phyloP scores from a whole-genome alignment of 495 filamentous ascomycete genomes.

The Neurospora sp. region DNA sequence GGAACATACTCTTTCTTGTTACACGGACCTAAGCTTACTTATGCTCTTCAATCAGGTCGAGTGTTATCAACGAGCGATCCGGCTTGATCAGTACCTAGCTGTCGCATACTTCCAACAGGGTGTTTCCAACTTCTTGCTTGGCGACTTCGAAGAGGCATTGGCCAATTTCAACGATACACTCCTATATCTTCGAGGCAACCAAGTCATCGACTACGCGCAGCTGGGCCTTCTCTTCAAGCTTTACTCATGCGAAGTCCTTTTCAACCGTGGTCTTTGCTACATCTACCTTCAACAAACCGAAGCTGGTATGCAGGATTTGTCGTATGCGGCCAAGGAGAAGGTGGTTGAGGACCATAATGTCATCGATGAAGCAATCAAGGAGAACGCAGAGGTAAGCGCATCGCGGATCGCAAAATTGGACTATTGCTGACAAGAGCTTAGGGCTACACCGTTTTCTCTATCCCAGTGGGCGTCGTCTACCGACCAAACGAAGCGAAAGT shows the following conservation, averaged over 20 bases:
- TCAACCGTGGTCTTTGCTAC: constrained; percentile 96
- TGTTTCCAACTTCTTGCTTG: constrained; percentile 94
- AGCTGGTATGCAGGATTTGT: constrained; percentile 80
- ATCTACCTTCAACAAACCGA: constrained; percentile 91
- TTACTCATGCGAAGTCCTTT: constrained; percentile 94
- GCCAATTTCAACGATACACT: constrained; percentile 99
- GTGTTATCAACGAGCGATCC: constrained; percentile 84
- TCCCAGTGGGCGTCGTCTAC: constrained; percentile 91
- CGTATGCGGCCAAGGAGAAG: constrained; percentile 92
- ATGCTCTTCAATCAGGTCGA: constrained; percentile 53
- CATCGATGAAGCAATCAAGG: constrained; percentile 90
- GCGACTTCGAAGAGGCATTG: constrained; percentile 94
- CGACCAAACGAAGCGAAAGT: constrained; percentile 96
- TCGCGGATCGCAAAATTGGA: constrained; percentile 3
- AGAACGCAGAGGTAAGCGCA: constrained; percentile 72
- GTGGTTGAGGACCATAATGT: constrained; percentile 91
- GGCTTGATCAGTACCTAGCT: constrained; percentile 86
- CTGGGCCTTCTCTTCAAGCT: constrained; percentile 92
- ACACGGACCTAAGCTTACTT: not conserved
- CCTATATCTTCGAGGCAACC: constrained; percentile 89
- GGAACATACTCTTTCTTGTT: not conserved
- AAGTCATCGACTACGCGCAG: constrained; percentile 96
- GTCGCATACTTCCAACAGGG: constrained; percentile 98
- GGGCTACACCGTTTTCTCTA: constrained; percentile 99
- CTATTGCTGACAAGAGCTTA: constrained; percentile 25